Conservation (phyloP, 306 rosid species). For the Inga laurina region DNA sequence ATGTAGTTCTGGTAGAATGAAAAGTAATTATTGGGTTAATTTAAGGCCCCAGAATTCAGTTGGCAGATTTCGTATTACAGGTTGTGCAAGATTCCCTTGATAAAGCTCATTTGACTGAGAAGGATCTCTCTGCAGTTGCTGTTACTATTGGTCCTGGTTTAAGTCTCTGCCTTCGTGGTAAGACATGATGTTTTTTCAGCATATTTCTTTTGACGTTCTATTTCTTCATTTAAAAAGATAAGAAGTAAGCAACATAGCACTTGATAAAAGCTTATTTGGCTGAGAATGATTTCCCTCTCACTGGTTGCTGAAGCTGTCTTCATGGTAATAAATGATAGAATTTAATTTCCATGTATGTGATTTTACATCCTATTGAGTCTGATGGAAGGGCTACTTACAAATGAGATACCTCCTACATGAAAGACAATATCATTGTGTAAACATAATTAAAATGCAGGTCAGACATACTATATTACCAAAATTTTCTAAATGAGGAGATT, state of each 20-base stretch:
- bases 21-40: slow-evolving; percentile 18
- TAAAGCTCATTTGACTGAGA: slow-evolving; percentile 73
- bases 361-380: neutral
- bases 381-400: neutral
- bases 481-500: neutral
- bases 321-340: slow-evolving; percentile 55
- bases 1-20: slow-evolving; percentile 26
- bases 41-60: slow-evolving; percentile 13
- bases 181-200: slow-evolving; percentile 23
- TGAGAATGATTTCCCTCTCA: slow-evolving; percentile 58
- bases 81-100: slow-evolving; percentile 92
- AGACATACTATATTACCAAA: slow-evolving; percentile 13
- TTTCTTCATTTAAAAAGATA: neutral
- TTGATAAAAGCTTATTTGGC: slow-evolving; percentile 66
- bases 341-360: neutral
- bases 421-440: slow-evolving; percentile 13
- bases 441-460: neutral
- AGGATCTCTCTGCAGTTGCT: slow-evolving; percentile 89
- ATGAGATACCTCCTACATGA: neutral
- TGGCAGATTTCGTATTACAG: slow-evolving; percentile 47
- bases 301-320: slow-evolving; percentile 94
- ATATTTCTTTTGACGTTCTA: neutral
- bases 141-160: slow-evolving; percentile 98
- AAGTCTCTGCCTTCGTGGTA: slow-evolving; percentile 97
- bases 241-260: slow-evolving; percentile 35